Evolutionary conservation across 2,329 filamentous ascomycete species (phyloP), one percentile per base, ranked within the genome.

Genomic region (Colletotrichum somersetense): DNA sequence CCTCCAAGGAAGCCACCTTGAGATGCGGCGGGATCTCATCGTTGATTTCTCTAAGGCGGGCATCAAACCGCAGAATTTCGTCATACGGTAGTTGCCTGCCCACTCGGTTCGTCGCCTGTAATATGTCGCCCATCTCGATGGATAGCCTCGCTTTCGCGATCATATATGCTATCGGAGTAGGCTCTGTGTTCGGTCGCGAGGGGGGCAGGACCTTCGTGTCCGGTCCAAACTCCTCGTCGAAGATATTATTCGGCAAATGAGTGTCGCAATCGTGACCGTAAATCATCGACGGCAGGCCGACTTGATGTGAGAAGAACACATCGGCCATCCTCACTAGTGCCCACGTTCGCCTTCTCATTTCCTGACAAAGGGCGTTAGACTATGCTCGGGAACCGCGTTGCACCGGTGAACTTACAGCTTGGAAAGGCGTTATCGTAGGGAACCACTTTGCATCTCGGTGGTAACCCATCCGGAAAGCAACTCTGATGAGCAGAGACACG

Each of bases 371-470:
- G 12, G 65, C 75, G 75, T 57, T 16, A 75, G 48, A 18, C 16
- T 18, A 42, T 16, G 12, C 20, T 33, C 16, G 18, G 20, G 30
- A 20, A 38, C 4, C 11, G 10, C 5, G 20, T 16, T 23, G 18
- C 35, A 44, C 57, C 59, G 53, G n/a, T 18, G 16, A 44, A 78
- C 88, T 76, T 84, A 89, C 88, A 64, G 87, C 93, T 81, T 94
- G 89, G 75, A 93, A 95, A 7, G 92, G 91, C 1, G 90, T 88
- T 58, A 96, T 87, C 18, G 87, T 89, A 2, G 91, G 86, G 78
- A 94, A 95, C 81, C 91, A 93, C 71, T 89, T 92, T 12, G 92
- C 88, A 79, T 96, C 93, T 72, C 93, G 88, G 77, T 96, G 93
- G 76, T 95, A 93, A 5, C 92, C 92, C 90, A 93, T 93, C 52